Conservation (phyloP, 208 protist species). For the Acanthamoeba royreba region DNA sequence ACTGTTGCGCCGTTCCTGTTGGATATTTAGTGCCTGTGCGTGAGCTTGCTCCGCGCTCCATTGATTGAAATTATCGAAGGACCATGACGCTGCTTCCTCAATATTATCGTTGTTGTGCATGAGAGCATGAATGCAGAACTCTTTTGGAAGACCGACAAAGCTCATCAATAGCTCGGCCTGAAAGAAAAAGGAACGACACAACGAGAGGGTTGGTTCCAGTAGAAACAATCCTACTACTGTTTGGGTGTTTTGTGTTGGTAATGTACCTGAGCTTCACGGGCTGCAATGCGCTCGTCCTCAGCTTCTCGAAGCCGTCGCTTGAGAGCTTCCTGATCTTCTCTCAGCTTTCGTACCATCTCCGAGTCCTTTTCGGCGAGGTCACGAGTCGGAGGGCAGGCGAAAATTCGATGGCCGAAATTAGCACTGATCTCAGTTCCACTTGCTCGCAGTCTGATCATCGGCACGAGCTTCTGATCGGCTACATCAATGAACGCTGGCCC, state of each 20-base stretch:
- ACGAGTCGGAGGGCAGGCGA: neutral
- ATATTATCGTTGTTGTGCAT: conserved; percentile 40
- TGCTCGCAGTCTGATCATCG: neutral
- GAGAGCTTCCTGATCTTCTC: neutral
- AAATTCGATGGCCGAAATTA: neutral
- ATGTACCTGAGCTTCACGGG: neutral
- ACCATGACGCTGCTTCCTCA: conserved; percentile 6
- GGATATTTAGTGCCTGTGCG: neutral
- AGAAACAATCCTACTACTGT: no score
- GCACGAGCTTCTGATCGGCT: neutral
- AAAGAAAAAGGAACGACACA: no score
- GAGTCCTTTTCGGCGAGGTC: conserved; percentile 2
- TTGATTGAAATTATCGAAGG: conserved; percentile 23
- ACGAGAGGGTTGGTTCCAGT: no score
- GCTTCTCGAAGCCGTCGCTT: neutral
- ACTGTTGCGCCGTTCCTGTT: conserved; percentile 23
- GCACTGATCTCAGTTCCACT: conserved; percentile 17
- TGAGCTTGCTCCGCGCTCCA: conserved; percentile 17
- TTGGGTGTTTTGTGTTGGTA: neutral
- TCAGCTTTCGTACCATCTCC: conserved; percentile 15
- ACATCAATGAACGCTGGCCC: conserved; percentile 47
- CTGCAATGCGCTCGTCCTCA: neutral
- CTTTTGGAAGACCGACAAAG: conserved; percentile 4
- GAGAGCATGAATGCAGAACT: conserved; percentile 32
- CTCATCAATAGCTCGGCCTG: conserved; percentile 39